Base-by-base conservation (phyloP, 2,329 filamentous ascomycete genomes). In the Sarocladium kiliense region DNA sequence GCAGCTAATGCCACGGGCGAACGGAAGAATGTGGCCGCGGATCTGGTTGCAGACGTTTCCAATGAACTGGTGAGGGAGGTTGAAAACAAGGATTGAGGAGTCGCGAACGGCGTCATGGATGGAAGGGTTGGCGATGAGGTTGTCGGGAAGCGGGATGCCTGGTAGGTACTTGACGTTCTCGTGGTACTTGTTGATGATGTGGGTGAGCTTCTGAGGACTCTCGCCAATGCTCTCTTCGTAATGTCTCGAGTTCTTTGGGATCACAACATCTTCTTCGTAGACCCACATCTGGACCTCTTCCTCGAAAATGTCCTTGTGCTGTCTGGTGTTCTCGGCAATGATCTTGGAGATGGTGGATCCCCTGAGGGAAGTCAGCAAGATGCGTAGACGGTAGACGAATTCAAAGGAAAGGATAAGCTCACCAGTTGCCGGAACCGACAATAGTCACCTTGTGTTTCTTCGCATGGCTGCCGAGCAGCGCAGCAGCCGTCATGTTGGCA, bases 81-180 rank as follows among this genome's bases (percentile, higher is more conserved):
- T 97, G 81, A 99, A 99, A 68, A 99, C 80, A 60, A 99, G 84
- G 59, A 99, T 89, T 25, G 90, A 89, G 25, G 92, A 88, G 71
- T 88, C 85, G 66, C 86, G 85, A 67, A 94, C 93, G 18, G 94
- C 83, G 58, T 92, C 89, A 59, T 82, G 76, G 55, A 95, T 77
- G 26, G 89, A 89, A 18, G 91, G 87, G 70, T 94, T 94, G 63
- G 91, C 91, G 63, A 92, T 73, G 56, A 96, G 76, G 70, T 99
- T 99, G 58, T 77, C 65, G 3, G 94, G 94, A 2, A 99, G 82
- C 30, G 80, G 76, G 67, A 99, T 89, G 64, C 85, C 85, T n/a
- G 93, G 91, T 10, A 99, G 87, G 75, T 99, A 99, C 74, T 97
- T 99, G 76, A 96, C 81, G 73, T 99, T 99, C 77, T 99, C 94